Evolutionary conservation across 805 yeast genomes (phyloP), one percentile per base, ranked within the genome.

Genomic region (Babjeviella inositovora): DNA sequence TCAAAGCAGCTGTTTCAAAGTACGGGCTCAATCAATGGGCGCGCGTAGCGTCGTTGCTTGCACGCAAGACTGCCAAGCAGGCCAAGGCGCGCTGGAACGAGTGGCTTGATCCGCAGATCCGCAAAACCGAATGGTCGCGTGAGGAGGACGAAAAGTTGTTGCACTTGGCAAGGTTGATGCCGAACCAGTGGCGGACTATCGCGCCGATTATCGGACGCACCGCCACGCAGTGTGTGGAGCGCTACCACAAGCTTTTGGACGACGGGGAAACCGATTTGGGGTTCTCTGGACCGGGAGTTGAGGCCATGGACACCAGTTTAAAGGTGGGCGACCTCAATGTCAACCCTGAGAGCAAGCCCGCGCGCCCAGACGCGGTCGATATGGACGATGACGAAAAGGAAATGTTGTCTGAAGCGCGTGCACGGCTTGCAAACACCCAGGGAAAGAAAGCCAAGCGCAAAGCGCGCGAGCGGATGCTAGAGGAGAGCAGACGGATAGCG

Each of bases 11-110:
- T 2, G 79, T 90, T 2, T 65, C 90, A 18, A 90, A 87, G 41
- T 87, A 87, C 45, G 98, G 98, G 0, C 54, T 84, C 11, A 84
- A 80, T 35, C 95, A 90, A 38, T 87, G 98, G 98, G 63, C 90
- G 8, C 64, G 95, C 23, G 87, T 87, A 4, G 77, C 94, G 1
- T 82, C 96, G 1, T 56, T 87, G 21, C 50, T 87, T 17, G 73
- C 81, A 5, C 70, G 77, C 41, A 87, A 87, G 45, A 73, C 84
- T 2, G 93, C 96, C 4, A 72, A 70, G 38, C 97, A 90, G 43
- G 87, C 93, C 31, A 81, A 84, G 38, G 79, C 92, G 2, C 55
- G 97, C 32, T 87, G 98, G 98, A 58, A 56, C 23, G 95, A 87
- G 38, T 84, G 75, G 67, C 50, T 87, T 18, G 75, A 72, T 41